A percentile compares a stretch with the other conserved stretches of the same genome.
Evolutionary conservation across 208 protist species (phyloP).

Genomic region (Trypanosoma conorhini): DNA sequence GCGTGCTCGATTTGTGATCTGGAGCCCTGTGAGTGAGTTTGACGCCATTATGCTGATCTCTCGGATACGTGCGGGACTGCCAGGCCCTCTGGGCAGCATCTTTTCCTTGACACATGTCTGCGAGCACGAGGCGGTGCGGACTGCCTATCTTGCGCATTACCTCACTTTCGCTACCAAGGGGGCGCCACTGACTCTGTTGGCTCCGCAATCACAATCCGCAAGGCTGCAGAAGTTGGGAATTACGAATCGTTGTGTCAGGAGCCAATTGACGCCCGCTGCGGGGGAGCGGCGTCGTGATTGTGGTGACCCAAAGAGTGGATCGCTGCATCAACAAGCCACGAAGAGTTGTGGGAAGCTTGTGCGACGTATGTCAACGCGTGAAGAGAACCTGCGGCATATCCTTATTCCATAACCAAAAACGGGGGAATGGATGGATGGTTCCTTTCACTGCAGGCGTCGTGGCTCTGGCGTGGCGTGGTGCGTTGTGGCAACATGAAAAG

Average conservation of each 20-base stretch:
- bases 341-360: constrained; percentile 55
- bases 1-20: constrained; percentile 31
- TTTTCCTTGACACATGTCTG: constrained; percentile 48
- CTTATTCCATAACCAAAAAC: constrained; percentile 34
- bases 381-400: constrained; percentile 79
- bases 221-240: constrained; percentile 12
- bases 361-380: constrained; percentile 62
- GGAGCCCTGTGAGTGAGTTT: constrained; percentile 56
- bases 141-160: constrained; percentile 45
- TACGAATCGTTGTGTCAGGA: not conserved
- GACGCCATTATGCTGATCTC: constrained; percentile 50
- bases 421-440: not conserved
- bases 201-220: constrained; percentile 15
- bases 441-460: not conserved
- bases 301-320: not conserved
- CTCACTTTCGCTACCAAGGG: constrained; percentile 11
- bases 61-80: constrained; percentile 27
- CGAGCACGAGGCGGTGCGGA: constrained; percentile 37
- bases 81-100: constrained; percentile 21
- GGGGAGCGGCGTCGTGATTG: not conserved
- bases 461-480: not conserved
- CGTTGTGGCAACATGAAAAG: not conserved
- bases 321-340: constrained; percentile 51
- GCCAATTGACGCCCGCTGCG: not conserved
- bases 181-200: constrained; percentile 7